phyloP scores from a whole-genome alignment of 2,329 filamentous ascomycete genomes.

The Blastomyces percursus region DNA sequence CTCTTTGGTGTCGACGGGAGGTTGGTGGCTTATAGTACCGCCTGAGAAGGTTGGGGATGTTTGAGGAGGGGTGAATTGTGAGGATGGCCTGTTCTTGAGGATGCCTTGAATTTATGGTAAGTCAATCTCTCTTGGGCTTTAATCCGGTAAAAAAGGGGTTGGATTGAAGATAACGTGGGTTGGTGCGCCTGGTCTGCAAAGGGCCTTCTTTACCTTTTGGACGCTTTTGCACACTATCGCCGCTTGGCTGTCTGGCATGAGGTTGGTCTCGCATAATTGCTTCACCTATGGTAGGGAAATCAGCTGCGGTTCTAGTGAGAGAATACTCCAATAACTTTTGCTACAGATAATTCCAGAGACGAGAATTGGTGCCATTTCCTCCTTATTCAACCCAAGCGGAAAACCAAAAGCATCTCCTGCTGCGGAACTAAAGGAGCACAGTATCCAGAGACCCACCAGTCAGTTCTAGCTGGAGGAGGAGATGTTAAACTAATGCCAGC shows the following conservation, averaged over 20 bases:
- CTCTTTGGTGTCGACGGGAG: constrained; percentile 59
- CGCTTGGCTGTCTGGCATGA: constrained; percentile 17
- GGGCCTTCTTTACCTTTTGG: constrained; percentile 30
- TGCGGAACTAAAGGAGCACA: not conserved
- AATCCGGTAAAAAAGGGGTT: constrained; percentile 15
- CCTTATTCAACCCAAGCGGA: not conserved
- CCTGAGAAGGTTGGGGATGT: constrained; percentile 24
- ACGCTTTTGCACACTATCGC: constrained; percentile 26
- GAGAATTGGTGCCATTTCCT: not conserved
- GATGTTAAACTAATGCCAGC: not conserved
- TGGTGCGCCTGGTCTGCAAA: not conserved
- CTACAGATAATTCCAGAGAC: not conserved
- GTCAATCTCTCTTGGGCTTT: constrained; percentile 12
- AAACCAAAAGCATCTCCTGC: not conserved
- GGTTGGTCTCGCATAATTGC: constrained; percentile 19
- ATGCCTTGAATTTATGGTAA: constrained; percentile 52
- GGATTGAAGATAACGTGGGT: no score
- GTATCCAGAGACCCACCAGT: not conserved
- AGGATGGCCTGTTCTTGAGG: constrained; percentile 75
- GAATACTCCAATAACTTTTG: not conserved
- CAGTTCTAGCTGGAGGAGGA: no score
- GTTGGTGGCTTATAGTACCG: constrained; percentile 32
- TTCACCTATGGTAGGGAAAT: not conserved
- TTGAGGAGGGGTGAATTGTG: constrained; percentile 27
- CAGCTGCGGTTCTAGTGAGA: not conserved